Percentiles rank a stretch among this genome's conserved stretches.
phyloP scores from a whole-genome alignment of 345 rosid genomes.

The Citrus glauca region DNA sequence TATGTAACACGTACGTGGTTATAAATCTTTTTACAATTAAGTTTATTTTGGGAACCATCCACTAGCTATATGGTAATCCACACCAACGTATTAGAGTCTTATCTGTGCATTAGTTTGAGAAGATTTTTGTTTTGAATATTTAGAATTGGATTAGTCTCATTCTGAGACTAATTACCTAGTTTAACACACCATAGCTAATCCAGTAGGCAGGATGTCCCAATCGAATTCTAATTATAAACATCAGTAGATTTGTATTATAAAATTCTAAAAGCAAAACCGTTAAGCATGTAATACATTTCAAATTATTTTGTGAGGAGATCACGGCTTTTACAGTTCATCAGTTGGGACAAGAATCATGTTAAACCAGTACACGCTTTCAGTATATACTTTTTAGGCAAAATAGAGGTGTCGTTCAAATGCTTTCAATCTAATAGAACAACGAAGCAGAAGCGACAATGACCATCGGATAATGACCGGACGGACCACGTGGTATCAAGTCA shows the following conservation, averaged over 20 bases:
- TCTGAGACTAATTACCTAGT: background rate
- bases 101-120: background rate
- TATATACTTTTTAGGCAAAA: background rate
- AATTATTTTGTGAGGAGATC: background rate
- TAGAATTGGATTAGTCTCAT: background rate
- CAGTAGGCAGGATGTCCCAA: no score
- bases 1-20: background rate
- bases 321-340: no score
- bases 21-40: background rate
- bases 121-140: no score
- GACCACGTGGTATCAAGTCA: constrained; percentile 7
- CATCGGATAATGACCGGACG: constrained; percentile 12
- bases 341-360: background rate
- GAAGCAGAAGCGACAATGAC: constrained; percentile 11
- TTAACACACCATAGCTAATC: no score
- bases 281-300: background rate
- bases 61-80: background rate
- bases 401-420: background rate
- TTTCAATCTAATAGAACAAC: constrained; percentile 1
- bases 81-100: background rate
- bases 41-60: background rate
- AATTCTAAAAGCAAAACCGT: no score
- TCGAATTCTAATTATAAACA: no score
- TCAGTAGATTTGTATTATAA: no score
- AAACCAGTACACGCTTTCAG: background rate